Percentiles rank a stretch among this genome's conserved stretches.
Evolutionary conservation across 2,329 filamentous ascomycete species (phyloP).

Genomic region (Cladosporium sp.): DNA sequence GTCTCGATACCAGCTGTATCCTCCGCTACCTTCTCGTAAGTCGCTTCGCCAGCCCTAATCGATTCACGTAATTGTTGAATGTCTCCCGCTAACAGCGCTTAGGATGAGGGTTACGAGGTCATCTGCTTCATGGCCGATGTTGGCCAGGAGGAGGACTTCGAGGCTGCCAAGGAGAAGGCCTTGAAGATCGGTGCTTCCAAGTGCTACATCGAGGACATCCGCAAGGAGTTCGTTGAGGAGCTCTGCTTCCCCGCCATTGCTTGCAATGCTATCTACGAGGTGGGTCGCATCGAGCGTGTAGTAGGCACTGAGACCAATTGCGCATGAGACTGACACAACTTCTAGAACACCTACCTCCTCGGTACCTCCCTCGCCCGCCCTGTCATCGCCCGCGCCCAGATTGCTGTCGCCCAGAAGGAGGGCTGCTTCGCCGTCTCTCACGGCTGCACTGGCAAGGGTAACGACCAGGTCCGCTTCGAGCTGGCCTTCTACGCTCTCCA

Average conservation of each 20-base stretch:
- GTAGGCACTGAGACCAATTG: background rate
- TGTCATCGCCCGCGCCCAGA: conserved; percentile 65
- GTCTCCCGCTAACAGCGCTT: conserved; percentile 19
- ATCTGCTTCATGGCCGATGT: conserved; percentile 68
- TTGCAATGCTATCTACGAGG: conserved; percentile 56
- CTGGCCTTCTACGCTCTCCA: conserved; percentile 58
- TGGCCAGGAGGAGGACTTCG: conserved; percentile 61
- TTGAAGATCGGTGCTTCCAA: conserved; percentile 63
- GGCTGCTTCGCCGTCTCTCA: conserved; percentile 47
- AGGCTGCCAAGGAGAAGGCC: conserved; percentile 69
- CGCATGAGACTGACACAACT: background rate
- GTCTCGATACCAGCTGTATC: conserved; percentile 58
- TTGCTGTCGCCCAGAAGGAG: conserved; percentile 60
- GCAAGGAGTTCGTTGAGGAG: conserved; percentile 68
- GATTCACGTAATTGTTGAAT: background rate
- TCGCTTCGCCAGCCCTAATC: conserved; percentile 2
- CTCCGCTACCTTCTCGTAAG: conserved; percentile 40
- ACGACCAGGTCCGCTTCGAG: conserved; percentile 65
- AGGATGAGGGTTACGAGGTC: conserved; percentile 57
- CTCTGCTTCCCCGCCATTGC: conserved; percentile 76
- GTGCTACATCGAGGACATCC: conserved; percentile 61
- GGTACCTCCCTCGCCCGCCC: conserved; percentile 59
- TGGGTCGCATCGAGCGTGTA: background rate
- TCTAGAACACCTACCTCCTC: conserved; percentile 56
- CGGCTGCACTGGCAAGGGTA: conserved; percentile 61